phyloP scores from a whole-genome alignment of 805 yeast species.

The Saccharomyces jurei region DNA sequence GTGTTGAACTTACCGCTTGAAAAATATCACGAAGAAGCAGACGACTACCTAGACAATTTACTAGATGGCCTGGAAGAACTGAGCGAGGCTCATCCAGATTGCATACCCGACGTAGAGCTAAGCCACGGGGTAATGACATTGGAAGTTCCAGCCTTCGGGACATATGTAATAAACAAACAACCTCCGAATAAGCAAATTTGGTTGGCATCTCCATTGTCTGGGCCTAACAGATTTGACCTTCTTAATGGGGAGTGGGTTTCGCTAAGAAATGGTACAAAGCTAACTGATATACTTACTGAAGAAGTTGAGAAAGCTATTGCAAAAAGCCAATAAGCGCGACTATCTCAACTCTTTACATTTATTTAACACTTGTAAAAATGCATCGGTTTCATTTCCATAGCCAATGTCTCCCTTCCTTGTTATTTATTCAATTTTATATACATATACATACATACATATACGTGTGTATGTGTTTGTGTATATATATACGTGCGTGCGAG shows the following conservation, averaged over 20 bases:
- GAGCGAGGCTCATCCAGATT: conserved; percentile 50
- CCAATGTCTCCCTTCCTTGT: neutral
- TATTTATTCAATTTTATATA: neutral
- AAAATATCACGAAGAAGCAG: conserved; percentile 59
- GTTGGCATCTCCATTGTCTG: conserved; percentile 88
- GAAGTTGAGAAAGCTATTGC: conserved; percentile 39
- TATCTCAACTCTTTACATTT: neutral
- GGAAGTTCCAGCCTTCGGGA: conserved; percentile 61
- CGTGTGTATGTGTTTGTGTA: neutral
- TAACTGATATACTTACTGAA: conserved; percentile 39
- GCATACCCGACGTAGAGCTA: conserved; percentile 64
- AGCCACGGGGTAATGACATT: conserved; percentile 79
- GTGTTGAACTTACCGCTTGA: conserved; percentile 40
- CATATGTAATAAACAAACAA: conserved; percentile 90
- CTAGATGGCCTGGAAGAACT: conserved; percentile 60
- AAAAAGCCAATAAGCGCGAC: conserved; percentile 3
- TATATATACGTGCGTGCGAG: neutral
- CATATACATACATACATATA: neutral
- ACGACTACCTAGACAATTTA: conserved; percentile 60
- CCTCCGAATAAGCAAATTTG: conserved; percentile 97
- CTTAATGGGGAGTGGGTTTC: conserved; percentile 72
- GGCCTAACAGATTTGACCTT: conserved; percentile 81
- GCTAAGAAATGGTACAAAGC: conserved; percentile 50
- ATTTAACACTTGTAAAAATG: neutral
- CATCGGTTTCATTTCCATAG: neutral